Percentiles rank a stretch among this genome's conserved stretches.
Evolutionary conservation across 1,284 basidiomycete genomes (phyloP).

Genomic region (Tranzscheliella williamsii): DNA sequence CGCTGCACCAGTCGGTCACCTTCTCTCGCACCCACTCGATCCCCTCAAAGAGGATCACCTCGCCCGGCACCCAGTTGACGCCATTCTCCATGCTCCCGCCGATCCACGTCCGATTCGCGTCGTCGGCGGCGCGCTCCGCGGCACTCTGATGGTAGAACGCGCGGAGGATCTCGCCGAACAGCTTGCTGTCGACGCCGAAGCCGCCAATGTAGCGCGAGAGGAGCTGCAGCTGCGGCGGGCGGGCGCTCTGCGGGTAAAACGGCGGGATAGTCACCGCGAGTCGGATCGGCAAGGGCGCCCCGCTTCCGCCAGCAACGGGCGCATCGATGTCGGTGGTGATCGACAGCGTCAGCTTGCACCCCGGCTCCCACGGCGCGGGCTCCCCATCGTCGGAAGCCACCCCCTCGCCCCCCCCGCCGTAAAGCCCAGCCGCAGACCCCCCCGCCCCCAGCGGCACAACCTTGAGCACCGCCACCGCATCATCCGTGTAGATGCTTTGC

Average conservation of each 20-base stretch:
- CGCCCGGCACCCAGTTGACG: constrained; percentile 41
- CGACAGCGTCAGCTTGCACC: constrained; percentile 25
- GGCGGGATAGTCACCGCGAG: constrained; percentile 49
- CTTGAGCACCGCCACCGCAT: constrained; percentile 32
- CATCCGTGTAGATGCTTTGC: constrained; percentile 54
- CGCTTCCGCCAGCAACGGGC: background rate
- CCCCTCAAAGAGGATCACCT: constrained; percentile 59
- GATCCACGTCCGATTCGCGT: constrained; percentile 1
- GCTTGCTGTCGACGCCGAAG: constrained; percentile 46
- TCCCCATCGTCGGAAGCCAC: constrained; percentile 5
- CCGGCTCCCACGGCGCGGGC: constrained; percentile 21
- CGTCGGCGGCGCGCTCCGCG: background rate
- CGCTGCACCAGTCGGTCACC: constrained; percentile 45
- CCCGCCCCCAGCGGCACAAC: background rate
- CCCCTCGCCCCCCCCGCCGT: background rate
- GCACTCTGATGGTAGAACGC: constrained; percentile 44
- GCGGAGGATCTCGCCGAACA: constrained; percentile 54
- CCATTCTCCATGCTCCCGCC: constrained; percentile 16
- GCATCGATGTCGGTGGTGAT: constrained; percentile 33
- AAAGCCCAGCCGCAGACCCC: no score
- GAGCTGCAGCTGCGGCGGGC: constrained; percentile 56
- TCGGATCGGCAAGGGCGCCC: constrained; percentile 32
- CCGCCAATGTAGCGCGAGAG: constrained; percentile 51
- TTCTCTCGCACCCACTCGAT: constrained; percentile 57
- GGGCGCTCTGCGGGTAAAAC: constrained; percentile 35